Conservation (phyloP, 495 filamentous ascomycete species). For the Chaetomium tenue region DNA sequence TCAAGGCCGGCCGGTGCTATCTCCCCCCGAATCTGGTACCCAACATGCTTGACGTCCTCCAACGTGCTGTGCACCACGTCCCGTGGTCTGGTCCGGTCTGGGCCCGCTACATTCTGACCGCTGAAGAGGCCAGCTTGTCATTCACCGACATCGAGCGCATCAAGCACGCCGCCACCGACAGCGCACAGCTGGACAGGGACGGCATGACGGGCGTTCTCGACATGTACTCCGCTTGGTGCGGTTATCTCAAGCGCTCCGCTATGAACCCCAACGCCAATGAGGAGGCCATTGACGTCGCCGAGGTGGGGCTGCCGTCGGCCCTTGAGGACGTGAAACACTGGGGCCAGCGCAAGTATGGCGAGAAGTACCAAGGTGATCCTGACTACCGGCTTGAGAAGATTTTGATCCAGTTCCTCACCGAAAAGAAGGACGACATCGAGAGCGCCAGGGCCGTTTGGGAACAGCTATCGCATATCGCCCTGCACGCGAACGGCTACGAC, state of each 20-base stretch:
- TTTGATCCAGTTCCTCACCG: slow-evolving; percentile 83
- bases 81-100: slow-evolving; percentile 90
- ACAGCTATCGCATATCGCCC: slow-evolving; percentile 55
- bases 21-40: slow-evolving; percentile 40
- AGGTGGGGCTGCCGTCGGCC: slow-evolving; percentile 81
- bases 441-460: slow-evolving; percentile 71
- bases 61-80: slow-evolving; percentile 80
- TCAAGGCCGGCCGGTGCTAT: slow-evolving; percentile 37
- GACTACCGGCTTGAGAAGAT: slow-evolving; percentile 85
- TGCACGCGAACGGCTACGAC: slow-evolving; percentile 73
- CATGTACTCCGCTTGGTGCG: slow-evolving; percentile 89
- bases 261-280: slow-evolving; percentile 75
- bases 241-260: slow-evolving; percentile 78
- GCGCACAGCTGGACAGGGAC: slow-evolving; percentile 64
- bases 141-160: slow-evolving; percentile 82
- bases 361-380: slow-evolving; percentile 75
- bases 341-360: slow-evolving; percentile 72
- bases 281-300: slow-evolving; percentile 85
- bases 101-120: slow-evolving; percentile 80
- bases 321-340: slow-evolving; percentile 77
- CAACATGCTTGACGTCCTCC: slow-evolving; percentile 48
- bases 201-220: slow-evolving; percentile 84
- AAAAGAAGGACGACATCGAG: slow-evolving; percentile 63
- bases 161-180: slow-evolving; percentile 88
- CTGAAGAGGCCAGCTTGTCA: slow-evolving; percentile 69